Evolutionary conservation across 169 alveolate species (phyloP).

Genomic region (Plasmodium chabaudi): DNA sequence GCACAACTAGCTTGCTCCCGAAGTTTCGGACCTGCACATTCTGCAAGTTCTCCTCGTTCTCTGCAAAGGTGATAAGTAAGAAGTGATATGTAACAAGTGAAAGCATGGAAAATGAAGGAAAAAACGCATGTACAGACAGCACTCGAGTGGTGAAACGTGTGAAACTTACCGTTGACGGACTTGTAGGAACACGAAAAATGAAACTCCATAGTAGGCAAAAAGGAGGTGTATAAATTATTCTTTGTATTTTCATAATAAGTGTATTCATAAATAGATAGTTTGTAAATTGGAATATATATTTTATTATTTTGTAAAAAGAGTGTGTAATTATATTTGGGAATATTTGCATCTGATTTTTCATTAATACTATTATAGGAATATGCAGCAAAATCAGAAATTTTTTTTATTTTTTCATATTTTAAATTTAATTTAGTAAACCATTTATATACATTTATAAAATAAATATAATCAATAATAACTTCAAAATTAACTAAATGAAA

Average conservation of each 20-base stretch:
- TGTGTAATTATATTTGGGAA: slow-evolving; percentile 18
- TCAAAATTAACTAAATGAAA: slow-evolving; percentile 28
- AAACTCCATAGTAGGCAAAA: slow-evolving; percentile 29
- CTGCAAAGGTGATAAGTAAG: background rate
- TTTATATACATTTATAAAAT: slow-evolving; percentile 22
- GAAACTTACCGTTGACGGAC: slow-evolving; percentile 21
- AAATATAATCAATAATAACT: slow-evolving; percentile 47
- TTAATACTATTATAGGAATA: background rate
- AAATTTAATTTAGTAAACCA: slow-evolving; percentile 28
- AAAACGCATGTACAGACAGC: background rate
- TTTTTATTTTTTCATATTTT: slow-evolving; percentile 29
- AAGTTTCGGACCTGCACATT: slow-evolving; percentile 22
- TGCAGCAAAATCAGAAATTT: slow-evolving; percentile 21
- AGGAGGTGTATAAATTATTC: slow-evolving; percentile 19
- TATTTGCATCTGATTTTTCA: background rate
- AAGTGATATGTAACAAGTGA: background rate
- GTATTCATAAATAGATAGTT: slow-evolving; percentile 34
- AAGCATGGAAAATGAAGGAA: background rate
- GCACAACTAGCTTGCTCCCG: slow-evolving; percentile 41
- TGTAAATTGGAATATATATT: slow-evolving; percentile 41
- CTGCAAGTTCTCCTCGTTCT: slow-evolving; percentile 13
- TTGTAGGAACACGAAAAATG: slow-evolving; percentile 53
- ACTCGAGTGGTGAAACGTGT: background rate
- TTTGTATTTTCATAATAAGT: slow-evolving; percentile 28
- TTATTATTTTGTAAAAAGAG: slow-evolving; percentile 52